A percentile compares a stretch with the other conserved stretches of the same genome.
Conservation (phyloP, 305 asterid species). For the Rubia tinctorum region DNA sequence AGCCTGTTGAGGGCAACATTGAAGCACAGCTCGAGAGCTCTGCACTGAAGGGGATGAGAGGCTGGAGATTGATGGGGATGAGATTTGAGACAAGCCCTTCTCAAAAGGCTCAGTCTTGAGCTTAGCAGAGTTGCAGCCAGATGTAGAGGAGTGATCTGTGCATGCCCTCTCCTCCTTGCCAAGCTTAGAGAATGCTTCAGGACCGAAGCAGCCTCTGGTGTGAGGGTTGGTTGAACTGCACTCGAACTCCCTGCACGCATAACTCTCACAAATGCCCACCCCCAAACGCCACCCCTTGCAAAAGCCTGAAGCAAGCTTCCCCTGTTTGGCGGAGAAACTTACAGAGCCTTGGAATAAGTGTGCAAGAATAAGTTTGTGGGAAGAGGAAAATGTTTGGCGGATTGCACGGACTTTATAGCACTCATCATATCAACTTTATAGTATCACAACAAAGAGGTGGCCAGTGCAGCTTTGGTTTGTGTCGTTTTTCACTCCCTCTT, state of each 20-base stretch:
- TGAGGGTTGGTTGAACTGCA: slow-evolving; percentile 85
- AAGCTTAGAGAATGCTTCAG: slow-evolving; percentile 81
- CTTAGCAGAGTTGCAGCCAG: slow-evolving; percentile 71
- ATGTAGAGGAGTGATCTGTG: slow-evolving; percentile 90
- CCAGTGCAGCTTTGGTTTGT: background rate
- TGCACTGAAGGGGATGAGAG: slow-evolving; percentile 57
- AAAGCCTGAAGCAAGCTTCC: background rate
- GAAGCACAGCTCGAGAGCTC: slow-evolving; percentile 81
- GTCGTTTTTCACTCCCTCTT: background rate
- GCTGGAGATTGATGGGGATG: slow-evolving; percentile 33
- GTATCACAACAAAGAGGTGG: background rate
- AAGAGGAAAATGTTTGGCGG: slow-evolving; percentile 3
- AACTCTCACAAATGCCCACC: slow-evolving; percentile 55
- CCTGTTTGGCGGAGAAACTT: slow-evolving; percentile 1
- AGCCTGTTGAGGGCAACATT: slow-evolving; percentile 86
- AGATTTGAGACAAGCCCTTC: slow-evolving; percentile 71
- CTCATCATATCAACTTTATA: slow-evolving; percentile 20
- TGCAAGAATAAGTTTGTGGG: background rate
- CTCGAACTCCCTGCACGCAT: slow-evolving; percentile 80
- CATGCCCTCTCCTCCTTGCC: slow-evolving; percentile 87
- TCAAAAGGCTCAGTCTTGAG: slow-evolving; percentile 53
- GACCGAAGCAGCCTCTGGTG: slow-evolving; percentile 92
- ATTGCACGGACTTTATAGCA: slow-evolving; percentile 17
- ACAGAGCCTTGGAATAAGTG: background rate
- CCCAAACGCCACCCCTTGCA: slow-evolving; percentile 46